Evolutionary conservation across 139 green algal species (phyloP).

Genomic region (Chlamydomonas schloesseri): DNA sequence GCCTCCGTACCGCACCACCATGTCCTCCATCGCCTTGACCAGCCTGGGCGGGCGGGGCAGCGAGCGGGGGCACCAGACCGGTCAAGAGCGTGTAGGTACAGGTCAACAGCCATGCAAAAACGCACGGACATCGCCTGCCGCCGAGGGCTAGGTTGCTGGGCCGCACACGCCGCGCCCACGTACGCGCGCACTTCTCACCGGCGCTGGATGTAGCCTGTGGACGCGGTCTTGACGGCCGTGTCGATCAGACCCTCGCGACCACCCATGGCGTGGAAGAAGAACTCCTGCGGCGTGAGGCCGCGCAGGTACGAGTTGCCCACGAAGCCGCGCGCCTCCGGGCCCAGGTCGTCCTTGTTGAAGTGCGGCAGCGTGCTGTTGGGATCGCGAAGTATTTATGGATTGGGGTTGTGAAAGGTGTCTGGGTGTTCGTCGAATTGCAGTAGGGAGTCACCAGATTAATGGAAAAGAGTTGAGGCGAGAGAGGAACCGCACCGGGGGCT

Average conservation of each 20-base stretch:
- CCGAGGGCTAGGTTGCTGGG: no score
- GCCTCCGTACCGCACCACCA: constrained; percentile 93
- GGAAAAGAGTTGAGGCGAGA: no score
- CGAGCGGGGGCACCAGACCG: no score
- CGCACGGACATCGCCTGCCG: no score
- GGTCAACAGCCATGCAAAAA: no score
- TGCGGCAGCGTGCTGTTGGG: constrained; percentile 93
- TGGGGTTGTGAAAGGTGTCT: no score
- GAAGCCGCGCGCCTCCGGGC: constrained; percentile 96
- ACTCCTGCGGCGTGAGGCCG: constrained; percentile 97
- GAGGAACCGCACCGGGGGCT: no score
- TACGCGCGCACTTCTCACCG: not conserved
- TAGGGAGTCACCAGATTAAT: no score
- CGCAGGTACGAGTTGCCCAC: constrained; percentile 98
- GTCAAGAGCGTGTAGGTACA: not conserved
- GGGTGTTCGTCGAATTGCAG: no score
- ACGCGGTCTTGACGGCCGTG: constrained; percentile 98
- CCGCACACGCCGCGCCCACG: no score
- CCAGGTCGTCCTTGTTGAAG: constrained; percentile 97
- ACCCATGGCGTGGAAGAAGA: constrained; percentile 99
- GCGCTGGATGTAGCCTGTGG: constrained; percentile 86
- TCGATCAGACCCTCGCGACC: constrained; percentile 99
- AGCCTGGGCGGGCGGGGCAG: not conserved
- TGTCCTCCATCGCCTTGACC: constrained; percentile 95
- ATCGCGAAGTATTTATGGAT: no score